Base-by-base conservation (phyloP, 441 rosid genomes). In the Populus tomentosa region DNA sequence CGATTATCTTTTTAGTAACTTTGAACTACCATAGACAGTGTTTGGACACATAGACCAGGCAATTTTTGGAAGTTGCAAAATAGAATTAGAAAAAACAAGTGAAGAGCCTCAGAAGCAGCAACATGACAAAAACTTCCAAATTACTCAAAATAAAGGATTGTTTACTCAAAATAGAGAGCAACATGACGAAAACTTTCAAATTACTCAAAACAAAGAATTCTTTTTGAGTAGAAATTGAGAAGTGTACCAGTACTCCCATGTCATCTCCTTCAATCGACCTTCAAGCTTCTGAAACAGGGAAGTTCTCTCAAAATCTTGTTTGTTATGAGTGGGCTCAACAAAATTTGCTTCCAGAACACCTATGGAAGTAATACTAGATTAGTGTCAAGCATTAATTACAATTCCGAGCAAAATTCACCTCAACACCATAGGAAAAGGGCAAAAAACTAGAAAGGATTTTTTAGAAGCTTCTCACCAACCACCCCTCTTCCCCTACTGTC, bases 281-380 rank as follows among this genome's bases (percentile, higher is more conserved):
- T 96, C 99, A 85, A 96, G 97, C 83, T 91, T 94, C 84, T 96
- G 98, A 81, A 96, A 91, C 77, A 96, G 95, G 76, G 95, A 80
- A 80, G 98, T 96, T 84, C 94, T 96, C 88, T 96, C 98, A 81
- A 96, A 93, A 78, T 94, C 99, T 82, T 96, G 98, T 84, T 96
- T 96, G 89, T 90, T 92, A 85, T 96, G 99, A 79, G 94, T 88
- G 68, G 99, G 99, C 88, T 96, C 90, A 50, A 96, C 77, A 84
- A 93, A 91, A 84, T 96, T 90, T 84, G 99, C 98, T 88, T 92
- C 98, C 80, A 96, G 82, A 83, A 89, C 88, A 86, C 99, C 99
- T 96, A 84, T 33, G 81, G 80, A 50, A 80, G 46, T 65, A 82
- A 38, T 28, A 33, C 13, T 13, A 65, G n/a, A 81, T 28, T 67